Base-by-base conservation (phyloP, 306 rosid genomes). In the Prunus davidiana region DNA sequence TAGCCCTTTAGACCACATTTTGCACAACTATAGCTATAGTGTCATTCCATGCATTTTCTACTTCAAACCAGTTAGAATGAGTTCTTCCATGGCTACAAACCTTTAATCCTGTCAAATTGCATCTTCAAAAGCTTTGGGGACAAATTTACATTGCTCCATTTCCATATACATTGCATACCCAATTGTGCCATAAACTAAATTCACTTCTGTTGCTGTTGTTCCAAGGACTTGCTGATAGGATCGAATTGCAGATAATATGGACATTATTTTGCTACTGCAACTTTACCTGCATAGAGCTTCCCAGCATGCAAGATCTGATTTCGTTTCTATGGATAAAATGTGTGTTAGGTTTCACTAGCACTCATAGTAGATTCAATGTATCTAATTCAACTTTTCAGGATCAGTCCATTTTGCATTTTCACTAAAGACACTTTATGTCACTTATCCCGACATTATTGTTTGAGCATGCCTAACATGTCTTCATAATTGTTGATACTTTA, bases 401-500 rank as follows among this genome's bases (percentile, higher is more conserved):
- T 73, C 77, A 52, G 57, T 61, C 68, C 55, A 76, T 81, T 64
- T 75, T 61, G 67, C 55, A 76, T 81, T 64, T 75, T 76, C 78
- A 61, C 68, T 45, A 86, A 80, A 77, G 87, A 76, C 64, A 75
- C 88, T 89, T 93, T 93, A 79, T 85, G 86, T 79, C 89, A 84
- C 86, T 85, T 81, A 81, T 74, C 87, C 72, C 74, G 54, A 69
- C 90, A 85, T 80, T 75, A 74, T 91, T 87, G 86, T 86, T 84
- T 82, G 79, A 82, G 91, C 91, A 88, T 89, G 96, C 88, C 64
- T 83, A 82, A 82, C 88, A 78, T 84, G 86, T 84, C 57, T 79
- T 83, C 82, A 89, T 86, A 60, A 84, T 84, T 81, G 81, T 62
- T 69, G 72, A 73, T 83, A 63, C 89, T 90, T 92, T 84, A 77